These are phyloP conservation scores for Liquidambar formosana DNA, from an alignment of 164 flowering plant genomes.

Conservation along the genomic window DNA sequence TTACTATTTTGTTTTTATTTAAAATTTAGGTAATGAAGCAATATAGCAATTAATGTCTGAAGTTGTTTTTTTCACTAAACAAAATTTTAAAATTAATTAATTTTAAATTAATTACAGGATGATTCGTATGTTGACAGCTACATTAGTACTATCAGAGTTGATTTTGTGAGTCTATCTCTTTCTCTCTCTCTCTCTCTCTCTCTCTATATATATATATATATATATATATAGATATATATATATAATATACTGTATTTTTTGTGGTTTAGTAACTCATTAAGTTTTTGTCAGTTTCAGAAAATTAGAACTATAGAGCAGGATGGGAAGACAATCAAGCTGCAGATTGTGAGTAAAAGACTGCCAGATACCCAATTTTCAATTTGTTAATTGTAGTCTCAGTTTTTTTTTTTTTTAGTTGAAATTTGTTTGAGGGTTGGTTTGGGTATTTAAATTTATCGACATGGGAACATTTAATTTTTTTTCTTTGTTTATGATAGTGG, in stretches of 20 bases:
- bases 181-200: not conserved
- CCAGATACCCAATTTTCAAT: not conserved
- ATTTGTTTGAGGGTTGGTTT: too few species aligned
- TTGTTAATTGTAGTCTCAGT: too few species aligned
- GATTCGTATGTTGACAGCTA: conserved; percentile 79
- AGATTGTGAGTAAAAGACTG: conserved; percentile 52
- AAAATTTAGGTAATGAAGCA: too few species aligned
- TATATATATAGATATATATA: not conserved
- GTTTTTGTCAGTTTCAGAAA: conserved; percentile 40
- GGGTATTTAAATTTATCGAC: too few species aligned
- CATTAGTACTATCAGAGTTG: conserved; percentile 75
- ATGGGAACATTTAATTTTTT: too few species aligned
- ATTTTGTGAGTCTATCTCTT: conserved; percentile 46
- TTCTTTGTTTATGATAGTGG: too few species aligned
- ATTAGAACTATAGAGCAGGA: conserved; percentile 68
- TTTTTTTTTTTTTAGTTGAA: too few species aligned
- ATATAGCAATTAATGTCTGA: too few species aligned
- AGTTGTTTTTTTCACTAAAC: too few species aligned
- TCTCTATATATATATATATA: too few species aligned
- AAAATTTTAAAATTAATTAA: not conserved
- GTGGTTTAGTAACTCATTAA: not conserved
- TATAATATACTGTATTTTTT: not conserved
- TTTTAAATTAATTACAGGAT: conserved; percentile 42
- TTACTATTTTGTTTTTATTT: not conserved
- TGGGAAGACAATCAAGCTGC: conserved; percentile 68